Conservation (phyloP, 768 basidiomycete species). For the Boletus rufocinnamomeus region DNA sequence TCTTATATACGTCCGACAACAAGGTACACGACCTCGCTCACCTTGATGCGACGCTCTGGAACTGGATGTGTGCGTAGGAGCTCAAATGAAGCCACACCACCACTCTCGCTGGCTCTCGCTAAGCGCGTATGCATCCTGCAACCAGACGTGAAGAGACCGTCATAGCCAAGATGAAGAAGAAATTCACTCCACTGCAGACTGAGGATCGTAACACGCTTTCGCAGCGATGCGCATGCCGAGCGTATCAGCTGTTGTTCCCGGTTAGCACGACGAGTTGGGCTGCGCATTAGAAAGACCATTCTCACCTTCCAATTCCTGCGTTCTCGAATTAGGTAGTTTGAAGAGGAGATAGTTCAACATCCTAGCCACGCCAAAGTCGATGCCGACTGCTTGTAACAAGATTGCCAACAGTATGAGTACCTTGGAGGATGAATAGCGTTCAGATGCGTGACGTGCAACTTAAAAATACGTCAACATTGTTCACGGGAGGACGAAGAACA, state of each 20-base stretch:
- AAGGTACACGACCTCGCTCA: constrained; percentile 32
- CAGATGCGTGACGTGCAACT: constrained; percentile 61
- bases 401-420: constrained; percentile 44
- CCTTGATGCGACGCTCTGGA: constrained; percentile 70
- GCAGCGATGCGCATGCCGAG: constrained; percentile 83
- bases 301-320: constrained; percentile 77
- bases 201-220: constrained; percentile 85
- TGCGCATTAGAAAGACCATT: neutral
- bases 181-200: constrained; percentile 65
- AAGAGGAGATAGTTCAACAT: constrained; percentile 53
- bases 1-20: neutral
- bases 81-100: constrained; percentile 40
- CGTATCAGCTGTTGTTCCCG: constrained; percentile 62
- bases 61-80: constrained; percentile 86
- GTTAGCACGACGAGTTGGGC: constrained; percentile 3
- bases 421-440: constrained; percentile 44
- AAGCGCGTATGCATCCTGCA: constrained; percentile 73
- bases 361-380: constrained; percentile 55
- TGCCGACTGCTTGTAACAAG: constrained; percentile 48
- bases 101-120: constrained; percentile 50
- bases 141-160: constrained; percentile 1
- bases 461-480: constrained; percentile 22
- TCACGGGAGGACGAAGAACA: neutral
- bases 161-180: neutral
- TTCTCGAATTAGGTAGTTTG: constrained; percentile 81